Evolutionary conservation across 495 filamentous ascomycete genomes (phyloP).

Genomic region (Neurospora sp.): DNA sequence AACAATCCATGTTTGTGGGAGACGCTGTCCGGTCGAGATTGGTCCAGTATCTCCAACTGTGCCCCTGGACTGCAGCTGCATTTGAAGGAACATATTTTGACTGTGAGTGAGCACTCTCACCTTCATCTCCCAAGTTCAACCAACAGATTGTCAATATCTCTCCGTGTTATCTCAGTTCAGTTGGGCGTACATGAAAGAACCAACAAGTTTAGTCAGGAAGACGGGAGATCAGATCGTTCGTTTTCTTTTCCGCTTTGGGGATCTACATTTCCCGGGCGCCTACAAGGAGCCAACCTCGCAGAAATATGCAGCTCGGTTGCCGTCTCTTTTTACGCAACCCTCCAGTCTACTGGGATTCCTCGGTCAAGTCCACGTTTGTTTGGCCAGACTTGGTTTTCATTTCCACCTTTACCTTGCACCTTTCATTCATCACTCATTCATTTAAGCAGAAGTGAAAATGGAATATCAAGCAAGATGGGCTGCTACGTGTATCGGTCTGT

Average conservation of each 20-base stretch:
- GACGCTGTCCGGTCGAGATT: neutral
- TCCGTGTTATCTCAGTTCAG: neutral
- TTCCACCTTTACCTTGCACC: neutral
- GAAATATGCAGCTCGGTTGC: neutral
- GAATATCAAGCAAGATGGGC: neutral
- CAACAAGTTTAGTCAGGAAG: neutral
- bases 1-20: neutral
- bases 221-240: neutral
- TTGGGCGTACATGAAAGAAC: neutral
- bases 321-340: neutral
- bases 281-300: neutral
- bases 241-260: neutral
- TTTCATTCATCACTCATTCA: neutral
- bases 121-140: neutral
- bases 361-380: neutral
- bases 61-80: neutral
- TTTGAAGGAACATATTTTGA: neutral
- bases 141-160: neutral
- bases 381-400: neutral
- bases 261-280: neutral
- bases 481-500: neutral
- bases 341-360: neutral
- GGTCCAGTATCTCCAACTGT: neutral
- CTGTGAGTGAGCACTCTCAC: neutral
- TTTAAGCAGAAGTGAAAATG: no score